Evolutionary conservation across 2,329 filamentous ascomycete genomes (phyloP), one percentile per base, ranked within the genome.

Genomic region (Hypoxylon sp.): DNA sequence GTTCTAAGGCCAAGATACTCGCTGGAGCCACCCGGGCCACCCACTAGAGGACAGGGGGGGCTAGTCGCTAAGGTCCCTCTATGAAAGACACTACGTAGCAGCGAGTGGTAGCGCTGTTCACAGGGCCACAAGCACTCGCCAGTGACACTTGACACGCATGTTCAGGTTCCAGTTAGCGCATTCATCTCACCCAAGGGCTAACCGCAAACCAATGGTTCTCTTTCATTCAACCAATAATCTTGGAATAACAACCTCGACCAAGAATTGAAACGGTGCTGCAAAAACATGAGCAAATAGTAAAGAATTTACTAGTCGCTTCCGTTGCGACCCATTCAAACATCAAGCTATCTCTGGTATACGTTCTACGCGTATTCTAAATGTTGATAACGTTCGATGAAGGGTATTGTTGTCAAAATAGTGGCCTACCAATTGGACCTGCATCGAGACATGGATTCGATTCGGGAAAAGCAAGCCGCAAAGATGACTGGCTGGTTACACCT

Each of bases 161-260:
- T 62, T 45, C 19, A 56, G 52, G 66, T 69, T 69, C 66, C 66
- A 67, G 67, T 64, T 69, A 67, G 65, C 68, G 68, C 65, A 70
- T 60, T 70, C 59, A 61, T 65, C 52, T 57, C 30, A 50, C 36
- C 21, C 25, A 25, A 58, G 48, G 45, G 28, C 38, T 60, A 49
- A 14, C 45, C 55, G 52, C 34, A 60, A 63, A 38, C 58, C 43
- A 56, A 48, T 61, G 57, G 46, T 32, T 66, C 43, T 13, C 23
- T 11, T 25, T 23, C 45, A 7, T 41, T 41, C 41, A 19, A 38
- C 65, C 63, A 70, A 70, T 68, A 23, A 38, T 34, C 25, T 52
- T 36, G 28, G 10, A 36, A 51, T 19, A 63, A 36, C 32, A 41
- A 23, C 41, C 52, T 53, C 51, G 17, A 67, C 51, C 50, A 46